Evolutionary conservation across 306 rosid genomes (phyloP).

Genomic region (Cucurbita argyrosperma): DNA sequence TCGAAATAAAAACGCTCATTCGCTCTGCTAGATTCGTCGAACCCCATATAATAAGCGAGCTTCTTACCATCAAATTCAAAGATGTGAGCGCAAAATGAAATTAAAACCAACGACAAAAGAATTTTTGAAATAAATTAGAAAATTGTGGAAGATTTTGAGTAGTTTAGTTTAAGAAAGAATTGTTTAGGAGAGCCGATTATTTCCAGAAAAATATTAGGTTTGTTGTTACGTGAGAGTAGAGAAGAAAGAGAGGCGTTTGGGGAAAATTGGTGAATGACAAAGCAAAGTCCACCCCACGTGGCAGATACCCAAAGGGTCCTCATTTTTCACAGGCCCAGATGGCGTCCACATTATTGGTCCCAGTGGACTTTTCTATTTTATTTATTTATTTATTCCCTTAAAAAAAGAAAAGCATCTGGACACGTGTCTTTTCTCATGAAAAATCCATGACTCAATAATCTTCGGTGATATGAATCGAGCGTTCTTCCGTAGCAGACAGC

Average conservation of each 20-base stretch:
- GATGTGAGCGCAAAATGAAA: no score
- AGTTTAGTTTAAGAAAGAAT: not conserved
- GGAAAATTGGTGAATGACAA: not conserved
- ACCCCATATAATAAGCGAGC: no score
- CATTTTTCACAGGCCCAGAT: not conserved
- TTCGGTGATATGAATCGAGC: constrained; percentile 5
- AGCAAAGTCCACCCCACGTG: not conserved
- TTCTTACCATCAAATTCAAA: no score
- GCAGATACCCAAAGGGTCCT: not conserved
- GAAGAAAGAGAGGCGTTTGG: not conserved
- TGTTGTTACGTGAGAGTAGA: constrained; percentile 2
- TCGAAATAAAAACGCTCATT: no score
- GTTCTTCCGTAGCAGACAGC: constrained; percentile 18
- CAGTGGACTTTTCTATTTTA: not conserved
- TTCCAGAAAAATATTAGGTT: not conserved
- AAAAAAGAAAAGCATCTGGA: not conserved
- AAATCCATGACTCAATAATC: constrained; percentile 19
- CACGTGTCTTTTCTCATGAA: constrained; percentile 28
- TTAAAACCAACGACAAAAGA: no score
- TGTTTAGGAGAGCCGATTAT: not conserved
- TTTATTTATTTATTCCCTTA: not conserved
- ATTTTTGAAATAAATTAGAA: no score
- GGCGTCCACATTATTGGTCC: constrained; percentile 1
- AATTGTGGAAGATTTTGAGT: no score
- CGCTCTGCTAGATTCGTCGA: no score